Evolutionary conservation across 805 yeast species (phyloP), one percentile per base, ranked within the genome.

Genomic region (Candida methanosorbosa): DNA sequence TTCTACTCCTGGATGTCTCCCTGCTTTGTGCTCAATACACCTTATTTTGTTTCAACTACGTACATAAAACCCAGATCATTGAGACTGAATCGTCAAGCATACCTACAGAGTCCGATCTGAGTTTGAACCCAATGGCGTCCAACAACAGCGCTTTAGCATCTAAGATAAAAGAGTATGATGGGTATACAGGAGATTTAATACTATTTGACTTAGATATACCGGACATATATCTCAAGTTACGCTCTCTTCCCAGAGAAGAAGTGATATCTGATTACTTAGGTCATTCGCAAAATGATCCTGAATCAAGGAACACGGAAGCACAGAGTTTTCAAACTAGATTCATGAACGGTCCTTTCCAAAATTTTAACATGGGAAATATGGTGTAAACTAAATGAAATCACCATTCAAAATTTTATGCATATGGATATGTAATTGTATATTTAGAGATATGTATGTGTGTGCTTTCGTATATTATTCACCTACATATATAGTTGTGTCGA

Each of bases 101-200:
- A 30, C 18, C 15, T 4, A n/a, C 19, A 22, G 13, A 16, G 6
- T 17, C 30, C n/a, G 27, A 15, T 7, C 39, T 37, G 16, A 40
- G 27, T 42, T 30, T 37, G 59, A 33, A 25, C 63, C 22, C 27
- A 54, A 14, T 40, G 55, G 11, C 11, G 11, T 8, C 23, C 11
- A 21, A 23, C 48, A 52, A 27, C 39, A 11, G 11, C 11, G 11
- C 8, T 8, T 8, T 9, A 11, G 11, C 23, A 11, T 9, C 23
- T 8, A 11, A 24, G 11, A 29, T 26, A 9, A 46, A 44, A 25
- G 48, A 45, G 18, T 52, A 46, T 26, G 74, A 70, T 44, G 76
- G 75, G 1, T 66, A 59, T 40, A 64, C 65, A 29, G 76, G 77
- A 0, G 49, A 59, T 19, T 52, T 64, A 1, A 39, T 48, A 15